Conservation (phyloP, 2,329 filamentous ascomycete genomes). For the Fusarium sp. region DNA sequence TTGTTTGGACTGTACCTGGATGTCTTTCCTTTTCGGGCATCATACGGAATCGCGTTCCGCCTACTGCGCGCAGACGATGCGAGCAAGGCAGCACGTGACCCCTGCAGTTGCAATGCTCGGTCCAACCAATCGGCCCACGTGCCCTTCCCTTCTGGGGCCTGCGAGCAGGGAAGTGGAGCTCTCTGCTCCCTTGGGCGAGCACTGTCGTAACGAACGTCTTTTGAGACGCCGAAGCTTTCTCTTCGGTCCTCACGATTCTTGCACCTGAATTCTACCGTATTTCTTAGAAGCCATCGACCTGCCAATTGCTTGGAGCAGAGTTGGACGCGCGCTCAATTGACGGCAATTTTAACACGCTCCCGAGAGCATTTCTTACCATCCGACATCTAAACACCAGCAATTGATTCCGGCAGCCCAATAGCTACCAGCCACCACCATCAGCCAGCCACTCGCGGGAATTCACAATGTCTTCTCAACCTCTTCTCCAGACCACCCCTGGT, state of each 20-base stretch:
- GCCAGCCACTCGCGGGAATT: conserved; percentile 11
- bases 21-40: conserved; percentile 50
- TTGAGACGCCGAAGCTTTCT: conserved; percentile 30
- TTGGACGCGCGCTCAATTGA: conserved; percentile 15
- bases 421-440: conserved; percentile 29
- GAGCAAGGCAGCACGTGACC: conserved; percentile 49
- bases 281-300: conserved; percentile 4
- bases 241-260: conserved; percentile 25
- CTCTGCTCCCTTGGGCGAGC: conserved; percentile 35
- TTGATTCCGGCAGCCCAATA: not conserved
- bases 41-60: conserved; percentile 24
- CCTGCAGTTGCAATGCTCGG: not conserved
- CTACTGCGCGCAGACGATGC: conserved; percentile 17
- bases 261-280: conserved; percentile 6
- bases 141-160: conserved; percentile 38
- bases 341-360: not conserved
- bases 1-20: conserved; percentile 43
- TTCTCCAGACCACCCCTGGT: conserved; percentile 95
- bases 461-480: conserved; percentile 94
- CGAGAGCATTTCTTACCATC: not conserved
- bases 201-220: conserved; percentile 39
- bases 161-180: conserved; percentile 32
- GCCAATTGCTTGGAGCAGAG: conserved; percentile 16
- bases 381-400: not conserved
- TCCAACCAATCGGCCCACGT: conserved; percentile 55